These are phyloP conservation scores for Porpolomopsis calyptriformis DNA, from an alignment of 768 basidiomycete species.

Conservation along the genomic window DNA sequence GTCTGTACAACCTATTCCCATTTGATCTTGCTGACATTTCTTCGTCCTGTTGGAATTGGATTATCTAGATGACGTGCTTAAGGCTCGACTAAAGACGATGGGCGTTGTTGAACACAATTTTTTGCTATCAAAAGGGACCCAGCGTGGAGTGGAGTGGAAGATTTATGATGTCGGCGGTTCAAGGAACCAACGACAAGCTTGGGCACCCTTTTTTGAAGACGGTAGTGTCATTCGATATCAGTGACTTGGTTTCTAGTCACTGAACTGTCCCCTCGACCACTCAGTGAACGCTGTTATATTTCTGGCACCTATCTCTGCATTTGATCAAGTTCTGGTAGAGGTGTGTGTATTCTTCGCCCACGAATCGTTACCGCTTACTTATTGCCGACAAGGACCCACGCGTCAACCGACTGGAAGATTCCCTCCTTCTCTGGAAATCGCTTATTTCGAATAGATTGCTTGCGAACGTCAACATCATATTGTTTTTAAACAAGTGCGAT, in stretches of 20 bases:
- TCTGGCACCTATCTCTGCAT: slow-evolving; percentile 78
- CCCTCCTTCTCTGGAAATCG: slow-evolving; percentile 60
- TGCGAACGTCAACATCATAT: slow-evolving; percentile 61
- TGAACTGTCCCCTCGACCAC: slow-evolving; percentile 6
- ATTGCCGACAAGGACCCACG: slow-evolving; percentile 46
- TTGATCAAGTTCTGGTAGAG: slow-evolving; percentile 76
- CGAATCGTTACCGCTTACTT: slow-evolving; percentile 10
- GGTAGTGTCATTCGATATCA: slow-evolving; percentile 31
- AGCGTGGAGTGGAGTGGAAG: slow-evolving; percentile 59
- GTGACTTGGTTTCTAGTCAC: not conserved
- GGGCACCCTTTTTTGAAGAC: slow-evolving; percentile 85
- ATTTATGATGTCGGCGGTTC: slow-evolving; percentile 83
- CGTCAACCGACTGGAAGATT: slow-evolving; percentile 75
- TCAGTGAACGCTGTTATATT: slow-evolving; percentile 82
- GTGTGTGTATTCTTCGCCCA: slow-evolving; percentile 25
- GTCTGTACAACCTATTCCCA: no score
- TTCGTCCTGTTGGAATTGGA: not conserved
- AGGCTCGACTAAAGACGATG: slow-evolving; percentile 72
- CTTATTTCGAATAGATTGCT: slow-evolving; percentile 68
- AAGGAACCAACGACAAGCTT: slow-evolving; percentile 71
- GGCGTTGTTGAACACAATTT: slow-evolving; percentile 77
- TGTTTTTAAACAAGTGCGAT: slow-evolving; percentile 79
- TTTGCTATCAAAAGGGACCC: slow-evolving; percentile 45
- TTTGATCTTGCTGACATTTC: slow-evolving; percentile 11
- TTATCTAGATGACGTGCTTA: slow-evolving; percentile 59